Base-by-base conservation (phyloP, 2,329 filamentous ascomycete species). In the Verticillium zaregamsianum region DNA sequence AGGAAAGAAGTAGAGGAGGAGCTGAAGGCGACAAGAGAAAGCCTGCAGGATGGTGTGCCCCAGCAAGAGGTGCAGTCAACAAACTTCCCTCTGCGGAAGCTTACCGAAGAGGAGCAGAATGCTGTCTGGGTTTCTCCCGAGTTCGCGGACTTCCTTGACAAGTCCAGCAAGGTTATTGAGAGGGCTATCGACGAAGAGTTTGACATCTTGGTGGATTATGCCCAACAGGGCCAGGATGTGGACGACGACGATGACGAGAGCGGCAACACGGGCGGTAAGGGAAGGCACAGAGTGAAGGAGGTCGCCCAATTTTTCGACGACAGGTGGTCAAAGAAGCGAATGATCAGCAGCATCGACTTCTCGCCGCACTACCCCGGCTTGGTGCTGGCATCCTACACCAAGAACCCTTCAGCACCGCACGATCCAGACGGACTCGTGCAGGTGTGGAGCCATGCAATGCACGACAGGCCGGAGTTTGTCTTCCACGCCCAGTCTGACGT, bases 401-500 rank as follows among this genome's bases (percentile, higher is more conserved):
- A 98, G 78, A 97, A 97, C 72, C 92, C 94, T 5, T 91, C 94
- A 8, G 93, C 95, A 20, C 94, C 94, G 33, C 92, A 97, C 71
- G 93, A 97, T 68, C 93, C 93, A 12, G 92, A 96, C 71, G 95
- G 95, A 31, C 84, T 99, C 54, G 89, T 99, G 35, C 93, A 97
- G 74, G 90, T 99, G 37, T 99, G 96, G 96, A 99, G 97, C 72
- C 84, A 93, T 71, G 93, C 98, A 75, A 89, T 98, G 74, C 93
- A 96, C 69, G 92, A 95, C 68, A 88, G 95, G 33, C 93, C 95
- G 1, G 95, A 99, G 80, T 98, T 97, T 76, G 89, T 96, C 62
- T 97, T 99, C 74, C 93, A 97, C 70, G 93, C 94, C 11, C 94
- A 96, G 64, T 97, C 93, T 55, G 95, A 99, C 76, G 92, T 99